phyloP scores from a whole-genome alignment of 768 basidiomycete species.

The Omphalotus guepiniiformis region DNA sequence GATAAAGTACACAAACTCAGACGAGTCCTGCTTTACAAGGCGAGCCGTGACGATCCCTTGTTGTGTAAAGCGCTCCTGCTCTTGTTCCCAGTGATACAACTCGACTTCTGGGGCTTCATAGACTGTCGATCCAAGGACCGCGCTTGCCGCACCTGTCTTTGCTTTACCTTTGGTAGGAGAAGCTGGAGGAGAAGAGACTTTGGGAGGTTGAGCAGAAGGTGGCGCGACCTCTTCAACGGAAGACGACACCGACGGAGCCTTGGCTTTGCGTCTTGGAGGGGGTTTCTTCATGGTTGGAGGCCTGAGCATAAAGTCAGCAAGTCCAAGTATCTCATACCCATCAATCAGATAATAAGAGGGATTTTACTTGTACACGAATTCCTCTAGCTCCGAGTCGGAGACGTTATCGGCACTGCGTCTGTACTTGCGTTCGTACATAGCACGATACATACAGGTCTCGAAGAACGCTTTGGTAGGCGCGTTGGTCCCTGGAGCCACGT shows the following conservation, averaged over 20 bases:
- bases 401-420: constrained; percentile 65
- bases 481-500: constrained; percentile 75
- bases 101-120: constrained; percentile 37
- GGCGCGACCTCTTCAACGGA: constrained; percentile 13
- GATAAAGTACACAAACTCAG: constrained; percentile 55
- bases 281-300: constrained; percentile 28
- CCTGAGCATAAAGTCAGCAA: constrained; percentile 18
- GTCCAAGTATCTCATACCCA: background rate
- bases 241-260: constrained; percentile 12
- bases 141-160: background rate
- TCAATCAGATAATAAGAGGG: background rate
- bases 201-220: background rate
- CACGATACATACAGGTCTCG: constrained; percentile 91
- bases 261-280: constrained; percentile 7
- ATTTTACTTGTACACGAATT: constrained; percentile 80
- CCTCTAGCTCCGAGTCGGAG: constrained; percentile 62
- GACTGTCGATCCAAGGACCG: constrained; percentile 8
- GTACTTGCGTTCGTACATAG: constrained; percentile 95
- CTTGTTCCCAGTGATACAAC: constrained; percentile 60
- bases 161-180: constrained; percentile 17
- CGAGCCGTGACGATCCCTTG: constrained; percentile 53
- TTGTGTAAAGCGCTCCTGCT: constrained; percentile 43
- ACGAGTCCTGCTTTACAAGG: constrained; percentile 43
- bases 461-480: constrained; percentile 84
- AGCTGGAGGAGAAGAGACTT: background rate